Evolutionary conservation across 805 yeast genomes (phyloP), one percentile per base, ranked within the genome.

Genomic region (Kodamaea neixiangensis): DNA sequence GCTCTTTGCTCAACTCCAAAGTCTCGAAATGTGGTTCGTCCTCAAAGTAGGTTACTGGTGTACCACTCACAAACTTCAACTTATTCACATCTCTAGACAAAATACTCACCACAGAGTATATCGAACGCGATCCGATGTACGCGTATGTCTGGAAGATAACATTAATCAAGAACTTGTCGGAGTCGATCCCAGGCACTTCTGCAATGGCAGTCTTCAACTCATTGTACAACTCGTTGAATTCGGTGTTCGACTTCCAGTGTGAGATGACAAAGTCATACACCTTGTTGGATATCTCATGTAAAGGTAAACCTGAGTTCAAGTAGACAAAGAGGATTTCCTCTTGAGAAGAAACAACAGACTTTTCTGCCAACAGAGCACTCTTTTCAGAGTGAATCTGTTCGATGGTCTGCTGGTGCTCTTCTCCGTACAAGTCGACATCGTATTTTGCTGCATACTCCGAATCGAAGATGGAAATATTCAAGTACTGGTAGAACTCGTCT

Each of bases 101-200:
- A 21, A 74, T 67, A 53, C 73, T 67, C 11, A 74, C 76, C 29
- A 72, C 75, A 1, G 79, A 74, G 57, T 72, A 89, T 40, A 92
- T 78, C 0, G 97, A 92, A 63, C 97, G 80, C 44, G 90, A 86
- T 11, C 98, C 97, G 51, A 90, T 85, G 58, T 85, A 85, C 43
- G 93, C 87, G 47, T 89, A 77, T 0, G 86, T 76, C 61, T 89
- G 93, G 59, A 86, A 77, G 11, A 90, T 67, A 13, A 88, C 69
- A 22, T 86, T 80, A 14, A 87, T 72, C 34, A 85, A 65, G 49
- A 86, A 68, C 50, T 58, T 56, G 25, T 63, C 67, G 13, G 54
- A 52, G 44, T 67, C 55, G 20, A 66, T 58, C 2, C 53, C 58
- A 5, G 65, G 63, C 39, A 52, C 21, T 11, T 34, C 48, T 1